These are phyloP conservation scores for Dendrobium huoshanense DNA, from an alignment of 106 monocot species.

Conservation along the genomic window DNA sequence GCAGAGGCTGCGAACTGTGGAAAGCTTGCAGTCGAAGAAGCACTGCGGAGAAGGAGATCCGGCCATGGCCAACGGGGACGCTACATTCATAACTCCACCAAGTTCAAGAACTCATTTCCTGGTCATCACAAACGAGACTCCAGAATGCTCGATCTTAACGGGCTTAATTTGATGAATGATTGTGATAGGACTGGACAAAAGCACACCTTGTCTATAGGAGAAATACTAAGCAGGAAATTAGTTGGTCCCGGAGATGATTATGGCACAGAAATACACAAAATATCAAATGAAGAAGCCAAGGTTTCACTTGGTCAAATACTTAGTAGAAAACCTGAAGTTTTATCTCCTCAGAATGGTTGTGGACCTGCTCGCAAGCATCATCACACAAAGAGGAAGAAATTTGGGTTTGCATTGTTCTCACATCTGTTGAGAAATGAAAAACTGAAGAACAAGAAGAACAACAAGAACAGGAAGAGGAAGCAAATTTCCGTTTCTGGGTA, in stretches of 20 bases:
- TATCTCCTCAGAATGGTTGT: constrained; percentile 15
- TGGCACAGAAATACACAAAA: constrained; percentile 11
- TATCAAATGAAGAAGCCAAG: constrained; percentile 15
- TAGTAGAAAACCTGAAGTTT: constrained; percentile 28
- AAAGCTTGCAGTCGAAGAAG: constrained; percentile 67
- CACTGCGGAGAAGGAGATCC: constrained; percentile 57
- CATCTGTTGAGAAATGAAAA: constrained; percentile 34
- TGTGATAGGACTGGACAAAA: constrained; percentile 13
- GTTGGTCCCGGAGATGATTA: constrained; percentile 36
- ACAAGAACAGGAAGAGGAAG: constrained; percentile 20
- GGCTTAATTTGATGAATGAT: constrained; percentile 19
- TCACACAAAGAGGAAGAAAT: constrained; percentile 54
- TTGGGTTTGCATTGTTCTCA: constrained; percentile 48
- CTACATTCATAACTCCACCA: constrained; percentile 29
- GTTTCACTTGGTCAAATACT: constrained; percentile 74
- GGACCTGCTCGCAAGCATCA: constrained; percentile 23
- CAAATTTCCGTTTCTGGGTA: neutral
- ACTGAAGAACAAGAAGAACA: constrained; percentile 48
- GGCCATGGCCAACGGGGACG: constrained; percentile 53
- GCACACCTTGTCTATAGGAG: constrained; percentile 67
- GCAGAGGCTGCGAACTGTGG: constrained; percentile 53
- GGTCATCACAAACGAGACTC: constrained; percentile 35
- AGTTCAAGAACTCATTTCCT: constrained; percentile 46
- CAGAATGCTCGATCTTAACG: constrained; percentile 34
- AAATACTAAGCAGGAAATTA: constrained; percentile 79